Evolutionary conservation across 495 filamentous ascomycete genomes (phyloP), one percentile per base, ranked within the genome.

Genomic region (Penicilliopsis zonata): DNA sequence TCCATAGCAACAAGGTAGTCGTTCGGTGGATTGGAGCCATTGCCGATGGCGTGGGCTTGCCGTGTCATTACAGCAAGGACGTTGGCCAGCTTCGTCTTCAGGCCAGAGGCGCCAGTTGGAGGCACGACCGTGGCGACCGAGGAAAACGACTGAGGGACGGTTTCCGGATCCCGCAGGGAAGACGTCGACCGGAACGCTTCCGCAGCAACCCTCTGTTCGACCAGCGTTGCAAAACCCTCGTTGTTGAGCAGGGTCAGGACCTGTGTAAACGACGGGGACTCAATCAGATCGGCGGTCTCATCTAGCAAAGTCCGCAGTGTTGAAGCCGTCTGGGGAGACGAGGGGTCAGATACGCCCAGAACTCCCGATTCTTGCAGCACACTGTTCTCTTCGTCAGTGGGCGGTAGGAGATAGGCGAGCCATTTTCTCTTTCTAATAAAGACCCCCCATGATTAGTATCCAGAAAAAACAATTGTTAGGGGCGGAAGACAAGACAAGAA

Each of bases 221-320:
- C 62, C 5, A 99, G 66, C 2, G 76, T 70, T 4, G 79, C 79
- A 63, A 94, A 96, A 5, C 76, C 76, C 26, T 86, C 73, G 50
- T 95, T 86, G 39, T 96, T 80, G 35, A 95, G 72, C 37, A 80
- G 73, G 5, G 81, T 85, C 25, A 90, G 58, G 19, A 96, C 85
- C 37, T 78, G 75, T 5, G 76, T 70, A 55, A 95, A 94, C 13
- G 79, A 69, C 0, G 92, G 92, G 0, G 88, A 94, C 35, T 98
- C 92, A 42, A 98, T 81, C 12, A 96, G 67, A 53, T 98, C 90
- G 13, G 90, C 80, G 7, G 90, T 95, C 57, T 96, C 90, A 46
- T 96, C 86, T 1, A 98, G 65, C n/a, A 99, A 71, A 32, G 82
- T 77, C 30, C 88, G 81, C 42, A 96, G 72, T 28, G 71, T 65